Conservation (phyloP, 73 alveolate species). For the Urostyla sp. region DNA sequence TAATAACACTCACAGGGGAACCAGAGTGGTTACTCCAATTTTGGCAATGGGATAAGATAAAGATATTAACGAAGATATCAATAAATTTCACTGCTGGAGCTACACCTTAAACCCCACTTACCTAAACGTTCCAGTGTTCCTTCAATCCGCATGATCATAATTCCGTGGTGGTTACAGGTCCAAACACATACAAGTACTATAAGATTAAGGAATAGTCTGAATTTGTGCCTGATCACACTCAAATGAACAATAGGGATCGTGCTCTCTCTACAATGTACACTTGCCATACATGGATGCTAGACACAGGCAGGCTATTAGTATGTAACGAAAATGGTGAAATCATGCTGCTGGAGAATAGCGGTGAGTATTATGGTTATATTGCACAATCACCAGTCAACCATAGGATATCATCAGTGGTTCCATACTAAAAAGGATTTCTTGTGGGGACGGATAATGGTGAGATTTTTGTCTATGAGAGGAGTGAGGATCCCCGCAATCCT, state of each 20-base stretch:
- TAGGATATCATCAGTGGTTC: slow-evolving; percentile 65
- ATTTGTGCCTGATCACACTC: slow-evolving; percentile 70
- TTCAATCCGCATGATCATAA: slow-evolving; percentile 70
- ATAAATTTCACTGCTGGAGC: slow-evolving; percentile 29
- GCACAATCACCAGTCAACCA: slow-evolving; percentile 67
- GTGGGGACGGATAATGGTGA: slow-evolving; percentile 76
- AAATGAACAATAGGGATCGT: slow-evolving; percentile 59
- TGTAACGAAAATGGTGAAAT: slow-evolving; percentile 72
- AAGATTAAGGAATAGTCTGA: slow-evolving; percentile 69
- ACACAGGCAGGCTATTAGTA: slow-evolving; percentile 62
- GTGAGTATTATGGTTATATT: slow-evolving; percentile 57
- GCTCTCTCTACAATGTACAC: slow-evolving; percentile 42
- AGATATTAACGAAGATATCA: slow-evolving; percentile 47
- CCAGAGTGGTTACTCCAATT: slow-evolving; percentile 86
- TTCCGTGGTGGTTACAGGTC: slow-evolving; percentile 76
- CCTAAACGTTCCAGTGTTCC: slow-evolving; percentile 69
- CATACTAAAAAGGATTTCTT: slow-evolving; percentile 78
- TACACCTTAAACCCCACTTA: slow-evolving; percentile 15
- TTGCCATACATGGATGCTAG: slow-evolving; percentile 74
- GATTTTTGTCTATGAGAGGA: slow-evolving; percentile 71
- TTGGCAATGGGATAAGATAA: slow-evolving; percentile 89
- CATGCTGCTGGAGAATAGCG: slow-evolving; percentile 69
- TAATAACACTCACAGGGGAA: slow-evolving; percentile 85
- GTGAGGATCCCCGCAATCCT: slow-evolving; percentile 77
- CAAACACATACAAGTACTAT: slow-evolving; percentile 77